Conservation (phyloP, 805 yeast genomes). For the Hanseniaspora osmophila region DNA sequence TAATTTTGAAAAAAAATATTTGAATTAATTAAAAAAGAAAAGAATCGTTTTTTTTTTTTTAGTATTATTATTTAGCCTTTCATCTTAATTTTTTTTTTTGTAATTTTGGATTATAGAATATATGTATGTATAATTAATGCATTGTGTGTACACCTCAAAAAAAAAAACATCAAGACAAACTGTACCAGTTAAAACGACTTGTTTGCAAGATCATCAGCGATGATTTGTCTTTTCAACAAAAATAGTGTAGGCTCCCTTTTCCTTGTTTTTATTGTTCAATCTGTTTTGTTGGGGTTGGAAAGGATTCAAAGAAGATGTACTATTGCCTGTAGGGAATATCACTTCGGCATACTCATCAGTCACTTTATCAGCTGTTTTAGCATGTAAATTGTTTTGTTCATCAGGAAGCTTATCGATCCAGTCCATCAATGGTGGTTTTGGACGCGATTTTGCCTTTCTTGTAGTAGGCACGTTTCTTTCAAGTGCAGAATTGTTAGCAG, state of each 20-base stretch:
- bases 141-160: too few species aligned
- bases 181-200: too few species aligned
- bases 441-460: neutral
- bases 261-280: too few species aligned
- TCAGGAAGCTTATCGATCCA: too few species aligned
- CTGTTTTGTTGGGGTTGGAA: neutral
- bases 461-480: neutral
- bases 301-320: neutral
- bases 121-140: too few species aligned
- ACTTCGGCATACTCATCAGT: neutral
- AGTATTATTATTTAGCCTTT: neutral
- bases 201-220: too few species aligned
- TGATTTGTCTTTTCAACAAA: neutral
- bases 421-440: too few species aligned
- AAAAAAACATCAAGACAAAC: too few species aligned
- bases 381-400: too few species aligned
- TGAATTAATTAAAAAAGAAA: too few species aligned
- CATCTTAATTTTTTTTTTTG: too few species aligned
- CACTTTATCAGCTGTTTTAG: neutral
- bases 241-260: neutral
- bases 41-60: neutral
- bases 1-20: conserved; percentile 10
- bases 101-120: too few species aligned
- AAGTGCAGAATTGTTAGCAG: neutral
- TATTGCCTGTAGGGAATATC: neutral